These are phyloP conservation scores for Cyclotella baltica DNA, from an alignment of 108 stramenopile species.

Conservation along the genomic window DNA sequence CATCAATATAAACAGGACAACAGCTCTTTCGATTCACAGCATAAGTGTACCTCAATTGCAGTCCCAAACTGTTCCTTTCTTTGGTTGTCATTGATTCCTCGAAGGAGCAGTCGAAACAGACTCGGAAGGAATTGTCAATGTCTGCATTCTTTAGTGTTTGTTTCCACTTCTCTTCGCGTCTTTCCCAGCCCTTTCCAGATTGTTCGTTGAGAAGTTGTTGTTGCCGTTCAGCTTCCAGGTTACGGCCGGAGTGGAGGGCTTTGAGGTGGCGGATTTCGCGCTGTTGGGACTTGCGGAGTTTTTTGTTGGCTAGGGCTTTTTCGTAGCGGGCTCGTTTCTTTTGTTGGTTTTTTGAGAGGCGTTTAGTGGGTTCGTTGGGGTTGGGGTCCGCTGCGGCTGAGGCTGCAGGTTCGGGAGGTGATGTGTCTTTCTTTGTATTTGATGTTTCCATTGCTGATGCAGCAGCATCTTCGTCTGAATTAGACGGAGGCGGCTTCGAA, in stretches of 20 bases:
- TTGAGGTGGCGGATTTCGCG: constrained; percentile 64
- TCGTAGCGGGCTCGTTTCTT: constrained; percentile 67
- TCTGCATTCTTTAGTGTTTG: constrained; percentile 38
- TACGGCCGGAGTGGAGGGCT: constrained; percentile 71
- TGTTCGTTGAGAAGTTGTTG: constrained; percentile 44
- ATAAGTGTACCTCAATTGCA: constrained; percentile 81
- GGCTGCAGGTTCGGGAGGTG: too few relatives aligned
- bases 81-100: constrained; percentile 72
- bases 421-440: too few relatives aligned
- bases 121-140: constrained; percentile 42
- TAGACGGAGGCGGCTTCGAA: too few relatives aligned
- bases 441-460: too few relatives aligned
- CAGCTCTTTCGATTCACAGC: constrained; percentile 62
- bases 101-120: constrained; percentile 82
- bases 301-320: constrained; percentile 66
- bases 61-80: constrained; percentile 71
- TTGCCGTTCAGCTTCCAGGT: constrained; percentile 68
- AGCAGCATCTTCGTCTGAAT: too few relatives aligned
- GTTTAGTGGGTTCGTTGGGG: too few relatives aligned
- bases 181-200: constrained; percentile 60
- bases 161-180: constrained; percentile 63
- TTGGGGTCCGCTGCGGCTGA: too few relatives aligned
- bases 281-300: constrained; percentile 68
- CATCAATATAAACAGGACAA: constrained; percentile 61
- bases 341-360: constrained; percentile 76